Percentiles rank a stretch among this genome's conserved stretches.
These are phyloP conservation scores for Claviceps citrina DNA, from an alignment of 2,329 filamentous ascomycete genomes.

Conservation along the genomic window DNA sequence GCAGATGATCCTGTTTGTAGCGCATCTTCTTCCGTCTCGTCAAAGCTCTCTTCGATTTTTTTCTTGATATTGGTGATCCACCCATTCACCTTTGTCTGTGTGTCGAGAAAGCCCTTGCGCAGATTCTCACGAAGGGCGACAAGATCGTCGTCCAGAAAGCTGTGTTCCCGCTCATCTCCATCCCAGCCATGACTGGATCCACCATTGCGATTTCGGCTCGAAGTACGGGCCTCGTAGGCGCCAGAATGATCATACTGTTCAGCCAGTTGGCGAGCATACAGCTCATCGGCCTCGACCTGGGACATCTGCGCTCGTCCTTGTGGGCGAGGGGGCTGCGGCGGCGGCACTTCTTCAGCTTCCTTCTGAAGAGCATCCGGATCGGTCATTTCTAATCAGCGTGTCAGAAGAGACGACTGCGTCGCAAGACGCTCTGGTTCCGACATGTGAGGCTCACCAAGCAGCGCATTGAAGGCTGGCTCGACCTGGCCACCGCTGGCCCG, in stretches of 20 bases:
- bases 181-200: constrained; percentile 22
- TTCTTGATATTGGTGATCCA: constrained; percentile 91
- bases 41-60: constrained; percentile 77
- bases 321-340: constrained; percentile 71
- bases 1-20: constrained; percentile 17
- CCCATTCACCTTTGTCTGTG: constrained; percentile 78
- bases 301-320: constrained; percentile 46
- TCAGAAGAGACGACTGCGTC: neutral
- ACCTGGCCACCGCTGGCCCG: constrained; percentile 73
- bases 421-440: no score
- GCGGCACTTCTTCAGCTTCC: constrained; percentile 40
- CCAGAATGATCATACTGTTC: constrained; percentile 66
- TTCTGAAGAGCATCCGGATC: constrained; percentile 53
- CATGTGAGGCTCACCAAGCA: constrained; percentile 47
- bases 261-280: constrained; percentile 81
- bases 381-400: constrained; percentile 48
- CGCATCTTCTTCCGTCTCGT: constrained; percentile 44
- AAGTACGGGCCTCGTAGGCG: constrained; percentile 41
- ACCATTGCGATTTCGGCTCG: constrained; percentile 26
- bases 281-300: constrained; percentile 80
- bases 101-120: constrained; percentile 86
- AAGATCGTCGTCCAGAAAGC: constrained; percentile 90
- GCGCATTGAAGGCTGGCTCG: constrained; percentile 88
- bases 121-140: constrained; percentile 87
- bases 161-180: constrained; percentile 59